Percentiles rank a stretch among this genome's conserved stretches.
Conservation (phyloP, 2,329 filamentous ascomycete genomes). For the Tolypocladium guangdongense region DNA sequence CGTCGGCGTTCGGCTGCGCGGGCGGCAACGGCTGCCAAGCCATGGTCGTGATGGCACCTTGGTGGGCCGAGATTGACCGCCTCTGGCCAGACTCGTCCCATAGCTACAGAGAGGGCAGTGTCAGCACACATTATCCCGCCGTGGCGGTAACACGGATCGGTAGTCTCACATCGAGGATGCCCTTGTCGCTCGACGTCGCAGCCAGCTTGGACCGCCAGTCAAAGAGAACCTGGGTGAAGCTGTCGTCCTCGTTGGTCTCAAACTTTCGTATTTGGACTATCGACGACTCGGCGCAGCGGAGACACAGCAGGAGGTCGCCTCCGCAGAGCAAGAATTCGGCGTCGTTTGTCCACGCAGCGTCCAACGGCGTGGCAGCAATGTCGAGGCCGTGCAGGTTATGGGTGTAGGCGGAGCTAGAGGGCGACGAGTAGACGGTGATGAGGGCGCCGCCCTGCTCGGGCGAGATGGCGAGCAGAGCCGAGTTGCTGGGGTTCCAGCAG, state of each 20-base stretch:
- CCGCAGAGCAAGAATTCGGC: constrained; percentile 48
- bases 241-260: constrained; percentile 41
- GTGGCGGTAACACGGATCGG: too few relatives aligned
- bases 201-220: constrained; percentile 41
- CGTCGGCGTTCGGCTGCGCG: constrained; percentile 24
- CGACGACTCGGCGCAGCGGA: constrained; percentile 34
- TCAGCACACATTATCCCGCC: background rate
- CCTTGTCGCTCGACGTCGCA: constrained; percentile 50
- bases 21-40: constrained; percentile 46
- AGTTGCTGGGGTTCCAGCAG: constrained; percentile 46
- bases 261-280: constrained; percentile 39
- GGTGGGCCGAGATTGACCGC: constrained; percentile 47
- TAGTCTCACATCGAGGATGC: constrained; percentile 45
- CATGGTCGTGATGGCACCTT: constrained; percentile 45
- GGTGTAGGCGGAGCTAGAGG: constrained; percentile 31
- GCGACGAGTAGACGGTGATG: constrained; percentile 42
- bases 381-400: constrained; percentile 39
- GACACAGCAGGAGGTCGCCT: constrained; percentile 39
- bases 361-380: constrained; percentile 38
- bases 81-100: constrained; percentile 44
- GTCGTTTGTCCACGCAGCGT: constrained; percentile 49
- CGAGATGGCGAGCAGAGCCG: constrained; percentile 45
- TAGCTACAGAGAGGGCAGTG: constrained; percentile 25
- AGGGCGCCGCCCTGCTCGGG: constrained; percentile 42
- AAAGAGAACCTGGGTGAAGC: constrained; percentile 44